Evolutionary conservation across 306 rosid genomes (phyloP), one percentile per base, ranked within the genome.

Genomic region (Hippophae gyantsensis): DNA sequence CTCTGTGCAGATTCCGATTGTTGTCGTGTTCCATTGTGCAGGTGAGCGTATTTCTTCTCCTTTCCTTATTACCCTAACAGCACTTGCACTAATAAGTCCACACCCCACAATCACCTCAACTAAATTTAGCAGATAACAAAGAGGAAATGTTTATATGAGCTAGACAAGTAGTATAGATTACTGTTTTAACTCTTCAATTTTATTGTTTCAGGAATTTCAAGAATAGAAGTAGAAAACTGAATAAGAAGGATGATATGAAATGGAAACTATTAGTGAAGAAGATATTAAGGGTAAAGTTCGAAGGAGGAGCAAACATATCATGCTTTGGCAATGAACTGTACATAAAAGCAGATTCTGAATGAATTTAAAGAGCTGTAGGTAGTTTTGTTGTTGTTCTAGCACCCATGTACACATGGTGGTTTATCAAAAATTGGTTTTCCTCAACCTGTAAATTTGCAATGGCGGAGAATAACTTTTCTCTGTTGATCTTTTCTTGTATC

Each of bases 21-120:
- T 48, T 92, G 98, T 47, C 63, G 78, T 69, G 98, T 92, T 61
- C 96, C 96, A 18, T 71, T 87, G 54, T 92, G 96, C 95, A 79
- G 95, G 98, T 90, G 7, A 38, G 40, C 48, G 27, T 10, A 32
- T 32, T 32, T 32, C 23, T 62, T n/a, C 56, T 32, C 46, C 40
- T 65, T 13, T 64, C 18, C 27, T 32, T 42, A 45, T 46, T 43
- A 40, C 13, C 11, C 6, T 54, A 45, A n/a, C n/a, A 1, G 38
- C 38, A 32, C 38, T 32, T 32, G 38, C 38, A 32, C 3, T 32
- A 32, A 32, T 32, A 32, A 4, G 38, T 32, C 3, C 38, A 1
- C 38, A 32, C 38, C 0, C 38, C 38, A 32, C 38, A 32, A 32
- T 32, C 38, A 32, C 3, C 38, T 32, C 38, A 32, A 32, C 38